Evolutionary conservation across 352 stramenopile genomes (phyloP).

Genomic region (Phytopythium kandeliae): DNA sequence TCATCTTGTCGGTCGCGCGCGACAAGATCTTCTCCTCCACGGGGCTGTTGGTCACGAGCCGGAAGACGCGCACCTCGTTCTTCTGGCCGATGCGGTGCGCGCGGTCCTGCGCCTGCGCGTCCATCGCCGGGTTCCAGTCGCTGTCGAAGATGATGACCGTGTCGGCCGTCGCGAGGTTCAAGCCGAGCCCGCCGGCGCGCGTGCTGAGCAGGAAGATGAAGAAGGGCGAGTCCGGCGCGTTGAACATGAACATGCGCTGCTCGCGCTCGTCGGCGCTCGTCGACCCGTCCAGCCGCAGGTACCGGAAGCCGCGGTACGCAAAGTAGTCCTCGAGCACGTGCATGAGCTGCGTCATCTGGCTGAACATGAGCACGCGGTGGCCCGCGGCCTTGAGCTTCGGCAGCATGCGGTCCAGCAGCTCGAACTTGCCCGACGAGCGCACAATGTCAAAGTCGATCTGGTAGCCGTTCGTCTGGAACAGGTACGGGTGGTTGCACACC

Average conservation of each 20-base stretch:
- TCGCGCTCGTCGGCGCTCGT: constrained; percentile 96
- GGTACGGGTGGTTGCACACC: constrained; percentile 87
- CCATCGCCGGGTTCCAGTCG: constrained; percentile 99
- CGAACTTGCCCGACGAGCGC: constrained; percentile 90
- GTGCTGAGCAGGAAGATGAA: constrained; percentile 98
- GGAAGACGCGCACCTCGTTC: constrained; percentile 87
- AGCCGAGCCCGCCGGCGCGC: constrained; percentile 93
- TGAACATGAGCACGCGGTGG: constrained; percentile 89
- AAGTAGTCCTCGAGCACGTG: constrained; percentile 90
- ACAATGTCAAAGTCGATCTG: constrained; percentile 86
- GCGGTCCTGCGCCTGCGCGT: constrained; percentile 90
- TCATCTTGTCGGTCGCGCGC: constrained; percentile 87
- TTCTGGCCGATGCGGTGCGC: constrained; percentile 91
- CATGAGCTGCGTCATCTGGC: constrained; percentile 89
- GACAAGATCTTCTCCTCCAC: constrained; percentile 88
- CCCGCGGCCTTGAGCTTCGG: constrained; percentile 91
- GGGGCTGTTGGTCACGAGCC: constrained; percentile 79
- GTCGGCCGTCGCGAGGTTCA: constrained; percentile 98
- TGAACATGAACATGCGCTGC: constrained; percentile 98
- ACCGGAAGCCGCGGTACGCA: constrained; percentile 88
- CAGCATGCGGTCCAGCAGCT: constrained; percentile 96
- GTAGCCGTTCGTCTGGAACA: constrained; percentile 83
- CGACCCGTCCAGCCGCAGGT: constrained; percentile 95
- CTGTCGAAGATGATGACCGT: constrained; percentile 99
- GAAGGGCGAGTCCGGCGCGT: constrained; percentile 82